Conservation (phyloP, 2,329 filamentous ascomycete species). For the Aspergillus costaricaensis region DNA sequence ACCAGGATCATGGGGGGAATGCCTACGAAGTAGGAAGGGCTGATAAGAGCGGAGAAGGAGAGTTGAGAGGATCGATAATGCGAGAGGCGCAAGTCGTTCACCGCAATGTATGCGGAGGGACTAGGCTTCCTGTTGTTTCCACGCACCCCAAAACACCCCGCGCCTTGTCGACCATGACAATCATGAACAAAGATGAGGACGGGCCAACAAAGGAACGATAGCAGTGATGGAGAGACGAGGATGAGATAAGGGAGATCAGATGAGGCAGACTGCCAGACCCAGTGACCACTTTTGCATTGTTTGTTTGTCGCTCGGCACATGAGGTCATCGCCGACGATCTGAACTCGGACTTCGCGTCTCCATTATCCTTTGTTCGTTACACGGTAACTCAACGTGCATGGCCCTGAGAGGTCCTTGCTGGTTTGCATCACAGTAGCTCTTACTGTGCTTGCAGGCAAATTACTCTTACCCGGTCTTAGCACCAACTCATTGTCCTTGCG, state of each 20-base stretch:
- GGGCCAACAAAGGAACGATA: neutral
- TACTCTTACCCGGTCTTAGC: neutral
- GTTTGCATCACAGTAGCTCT: neutral
- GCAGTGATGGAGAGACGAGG: neutral
- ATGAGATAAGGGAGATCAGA: slow-evolving; percentile 1
- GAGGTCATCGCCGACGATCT: slow-evolving; percentile 23
- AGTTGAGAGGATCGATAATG: neutral
- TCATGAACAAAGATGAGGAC: neutral
- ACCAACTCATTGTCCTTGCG: neutral
- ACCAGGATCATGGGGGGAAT: neutral
- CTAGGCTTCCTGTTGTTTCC: slow-evolving; percentile 1
- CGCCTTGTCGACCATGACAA: neutral
- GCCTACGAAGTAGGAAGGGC: neutral
- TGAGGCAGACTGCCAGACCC: slow-evolving; percentile 4
- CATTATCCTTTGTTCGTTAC: neutral
- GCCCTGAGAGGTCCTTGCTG: neutral
- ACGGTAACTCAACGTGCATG: slow-evolving; percentile 2
- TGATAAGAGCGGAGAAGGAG: slow-evolving; percentile 1
- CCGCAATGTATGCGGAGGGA: neutral
- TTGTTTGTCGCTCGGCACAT: slow-evolving; percentile 25
- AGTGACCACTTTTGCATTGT: slow-evolving; percentile 35
- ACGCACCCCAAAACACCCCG: neutral
- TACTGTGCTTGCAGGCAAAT: slow-evolving; percentile 1
- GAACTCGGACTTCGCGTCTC: neutral
- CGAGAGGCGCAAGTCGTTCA: neutral